Base-by-base conservation (phyloP, 139 green algal species). In the Chlamydomonas eustigma region DNA sequence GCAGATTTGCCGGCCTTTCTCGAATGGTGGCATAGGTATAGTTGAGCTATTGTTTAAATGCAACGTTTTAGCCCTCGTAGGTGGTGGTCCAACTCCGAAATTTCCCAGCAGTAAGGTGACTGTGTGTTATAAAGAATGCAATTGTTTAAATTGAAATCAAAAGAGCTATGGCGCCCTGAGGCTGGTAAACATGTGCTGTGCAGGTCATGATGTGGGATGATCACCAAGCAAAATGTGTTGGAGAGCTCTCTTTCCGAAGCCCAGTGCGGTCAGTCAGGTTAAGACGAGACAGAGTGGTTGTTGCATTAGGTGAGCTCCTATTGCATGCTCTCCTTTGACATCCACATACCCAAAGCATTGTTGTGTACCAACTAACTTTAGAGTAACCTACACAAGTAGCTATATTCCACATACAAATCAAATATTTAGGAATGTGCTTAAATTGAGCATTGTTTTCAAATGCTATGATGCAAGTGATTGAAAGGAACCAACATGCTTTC, bases 141-240 rank as follows among this genome's bases (percentile, higher is more conserved):
- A 34, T 32, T 76, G 39, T 67, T 30, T 18, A 18, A 22, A 2
- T 28, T 58, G 44, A n/a, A n/a, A n/a, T n/a, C n/a, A n/a, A n/a
- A n/a, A n/a, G n/a, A n/a, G n/a, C n/a, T n/a, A n/a, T n/a, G n/a
- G n/a, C n/a, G n/a, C n/a, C n/a, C n/a, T n/a, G n/a, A n/a, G n/a
- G n/a, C n/a, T n/a, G n/a, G n/a, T n/a, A n/a, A n/a, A n/a, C n/a
- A n/a, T n/a, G n/a, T n/a, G 44, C 12, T 58, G 44, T 30, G 33
- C 84, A 93, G 92, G 92, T 97, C 3, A 98, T 99, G 90, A 97
- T 99, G 1, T 99, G 93, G 92, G 95, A 99, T 80, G 96, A 98
- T 81, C 90, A 97, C 68, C 91, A 97, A 76, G 89, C 84, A 5
- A 86, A 94, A 2, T 95, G 90, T 75, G 97, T 98, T 33, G 96